Conservation (phyloP, 2,329 filamentous ascomycete genomes). For the Calonectria multiphialidica region DNA sequence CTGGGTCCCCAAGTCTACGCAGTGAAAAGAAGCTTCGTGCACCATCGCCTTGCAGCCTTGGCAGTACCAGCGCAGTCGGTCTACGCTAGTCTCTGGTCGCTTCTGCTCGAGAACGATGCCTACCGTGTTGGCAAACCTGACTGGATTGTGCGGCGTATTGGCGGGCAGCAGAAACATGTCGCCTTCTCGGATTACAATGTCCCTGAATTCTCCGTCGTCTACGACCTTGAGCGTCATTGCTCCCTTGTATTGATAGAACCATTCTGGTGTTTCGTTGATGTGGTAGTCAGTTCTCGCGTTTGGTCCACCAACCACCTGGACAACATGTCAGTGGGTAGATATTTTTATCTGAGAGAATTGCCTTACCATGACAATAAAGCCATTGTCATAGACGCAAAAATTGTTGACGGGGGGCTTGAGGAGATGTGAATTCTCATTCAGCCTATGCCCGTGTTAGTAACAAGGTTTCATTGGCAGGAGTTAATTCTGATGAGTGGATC, state of each 20-base stretch:
- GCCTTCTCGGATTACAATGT: conserved; percentile 91
- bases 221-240: conserved; percentile 95
- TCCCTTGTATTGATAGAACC: conserved; percentile 97
- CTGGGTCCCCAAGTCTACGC: conserved; percentile 91
- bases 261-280: conserved; percentile 95
- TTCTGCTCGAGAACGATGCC: conserved; percentile 92
- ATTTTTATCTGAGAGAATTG: neutral
- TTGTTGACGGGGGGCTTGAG: conserved; percentile 96
- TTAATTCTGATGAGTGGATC: too few species aligned
- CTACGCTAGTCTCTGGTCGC: conserved; percentile 75
- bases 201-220: conserved; percentile 78
- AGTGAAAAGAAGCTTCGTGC: conserved; percentile 88
- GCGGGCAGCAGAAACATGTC: conserved; percentile 93
- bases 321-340: neutral
- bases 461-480: too few species aligned
- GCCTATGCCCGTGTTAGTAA: conserved; percentile 64
- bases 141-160: conserved; percentile 96
- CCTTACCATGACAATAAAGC: conserved; percentile 82
- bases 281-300: conserved; percentile 98
- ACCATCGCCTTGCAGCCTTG: conserved; percentile 76
- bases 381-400: conserved; percentile 93
- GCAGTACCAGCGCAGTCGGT: conserved; percentile 94
- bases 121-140: conserved; percentile 92
- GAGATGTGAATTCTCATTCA: conserved; percentile 90
- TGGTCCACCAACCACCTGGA: conserved; percentile 89